Evolutionary conservation across 148 eudicot genomes (phyloP), one percentile per base, ranked within the genome.

Genomic region (Oxyria digyna): DNA sequence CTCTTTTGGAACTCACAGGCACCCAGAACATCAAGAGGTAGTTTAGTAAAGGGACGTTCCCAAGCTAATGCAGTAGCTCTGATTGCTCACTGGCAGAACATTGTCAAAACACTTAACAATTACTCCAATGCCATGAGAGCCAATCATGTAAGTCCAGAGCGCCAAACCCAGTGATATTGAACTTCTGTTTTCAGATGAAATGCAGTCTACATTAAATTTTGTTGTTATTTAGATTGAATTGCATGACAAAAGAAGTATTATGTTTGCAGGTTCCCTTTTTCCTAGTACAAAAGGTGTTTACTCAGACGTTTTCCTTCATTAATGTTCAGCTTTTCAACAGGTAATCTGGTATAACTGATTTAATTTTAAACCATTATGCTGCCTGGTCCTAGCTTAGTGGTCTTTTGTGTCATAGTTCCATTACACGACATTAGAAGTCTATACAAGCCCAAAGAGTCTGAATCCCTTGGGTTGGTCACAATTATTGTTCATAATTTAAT

Each of bases 301-400:
- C 88, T 57, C 97, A 90, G 75, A 91, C 88, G 41, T 90, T 93
- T 73, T 87, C 97, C 67, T 93, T 90, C 79, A 90, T 93, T 65
- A 88, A 93, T 75, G 98, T 93, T 48, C 98, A 93, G 81, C 96
- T 93, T 66, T 87, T 93, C 77, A 93, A 93, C 76, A 93, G 98
- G 98, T 90, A 79, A 32, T 17, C 14, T 33, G 0, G 29, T 32
- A 17, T 31, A 15, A 14, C 40, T 5, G 8, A 63, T 63, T 9
- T 49, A 49, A 49, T 55, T 24, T 26, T 26, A 26, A 55, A 26
- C 24, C 17, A 26, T 24, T 23, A 24, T 52, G 21, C 24, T 9
- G 31, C 33, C 6, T 55, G 24, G n/a, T 55, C 32, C 62, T 55
- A 55, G 7, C 62, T 55, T 55, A 55, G 35, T 33, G 10, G 38